Conservation (phyloP, 371 early-diverging fungal genomes). For the Mucor piriformis region DNA sequence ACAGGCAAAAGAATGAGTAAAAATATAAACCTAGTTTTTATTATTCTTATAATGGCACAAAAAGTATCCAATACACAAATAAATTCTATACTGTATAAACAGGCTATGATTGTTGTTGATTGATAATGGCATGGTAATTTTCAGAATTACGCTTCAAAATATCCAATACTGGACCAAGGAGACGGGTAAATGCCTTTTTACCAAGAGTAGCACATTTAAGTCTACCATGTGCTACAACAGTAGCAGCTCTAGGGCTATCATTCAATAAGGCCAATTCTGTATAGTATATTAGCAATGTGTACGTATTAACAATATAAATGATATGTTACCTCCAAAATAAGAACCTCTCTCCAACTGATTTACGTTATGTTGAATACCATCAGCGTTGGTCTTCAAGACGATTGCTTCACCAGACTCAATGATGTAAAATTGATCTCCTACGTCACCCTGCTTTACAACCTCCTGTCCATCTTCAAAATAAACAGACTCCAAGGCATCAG, state of each 20-base stretch:
- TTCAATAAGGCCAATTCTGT: conserved; percentile 88
- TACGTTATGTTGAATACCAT: conserved; percentile 74
- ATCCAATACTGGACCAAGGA: conserved; percentile 90
- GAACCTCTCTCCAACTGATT: conserved; percentile 80
- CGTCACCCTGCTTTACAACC: conserved; percentile 89
- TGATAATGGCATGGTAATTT: conserved; percentile 63
- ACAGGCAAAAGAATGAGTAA: too few species aligned
- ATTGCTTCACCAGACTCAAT: conserved; percentile 88
- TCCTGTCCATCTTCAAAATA: conserved; percentile 79
- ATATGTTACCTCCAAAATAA: conserved; percentile 87
- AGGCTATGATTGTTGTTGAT: conserved; percentile 17
- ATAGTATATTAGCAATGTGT: neutral
- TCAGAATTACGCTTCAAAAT: conserved; percentile 87
- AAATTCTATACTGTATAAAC: neutral
- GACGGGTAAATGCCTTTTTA: conserved; percentile 88
- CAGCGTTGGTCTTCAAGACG: conserved; percentile 75
- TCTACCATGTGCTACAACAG: conserved; percentile 81
- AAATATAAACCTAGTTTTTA: too few species aligned
- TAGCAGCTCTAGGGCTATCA: conserved; percentile 89
- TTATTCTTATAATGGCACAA: too few species aligned
- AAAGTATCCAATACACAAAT: neutral
- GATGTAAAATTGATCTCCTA: conserved; percentile 82
- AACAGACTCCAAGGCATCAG: conserved; percentile 90
- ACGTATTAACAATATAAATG: neutral
- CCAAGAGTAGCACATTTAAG: conserved; percentile 90